These are phyloP conservation scores for Plasmodium chabaudi DNA, from an alignment of 169 alveolate species.

Conservation along the genomic window DNA sequence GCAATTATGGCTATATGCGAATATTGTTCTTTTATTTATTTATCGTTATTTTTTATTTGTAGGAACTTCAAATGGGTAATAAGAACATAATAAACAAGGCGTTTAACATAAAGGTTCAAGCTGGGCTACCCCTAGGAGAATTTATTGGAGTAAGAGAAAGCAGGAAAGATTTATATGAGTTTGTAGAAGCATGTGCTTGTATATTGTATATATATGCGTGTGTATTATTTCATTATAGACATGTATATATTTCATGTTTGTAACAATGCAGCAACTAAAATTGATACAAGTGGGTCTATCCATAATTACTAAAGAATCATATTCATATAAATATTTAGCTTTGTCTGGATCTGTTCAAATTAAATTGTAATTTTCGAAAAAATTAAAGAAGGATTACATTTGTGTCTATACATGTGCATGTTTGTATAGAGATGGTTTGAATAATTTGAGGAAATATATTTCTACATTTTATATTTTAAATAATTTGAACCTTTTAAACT, in stretches of 20 bases:
- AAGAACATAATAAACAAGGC: constrained; percentile 18
- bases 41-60: not conserved
- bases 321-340: constrained; percentile 50
- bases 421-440: no score
- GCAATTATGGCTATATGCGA: not conserved
- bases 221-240: not conserved
- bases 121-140: constrained; percentile 24
- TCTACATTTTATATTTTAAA: no score
- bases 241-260: not conserved
- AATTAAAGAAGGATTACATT: not conserved
- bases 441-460: no score
- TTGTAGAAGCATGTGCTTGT: constrained; percentile 24
- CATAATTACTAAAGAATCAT: constrained; percentile 74
- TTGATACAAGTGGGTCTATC: constrained; percentile 77
- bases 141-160: constrained; percentile 58
- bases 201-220: constrained; percentile 10
- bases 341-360: constrained; percentile 64
- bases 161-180: not conserved
- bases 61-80: constrained; percentile 36
- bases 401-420: not conserved
- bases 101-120: constrained; percentile 24
- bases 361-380: constrained; percentile 31
- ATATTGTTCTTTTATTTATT: not conserved
- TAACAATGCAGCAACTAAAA: constrained; percentile 78
- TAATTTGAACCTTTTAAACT: no score